Evolutionary conservation across 116 monocot species (phyloP).

Genomic region (Papilionanthe hybrid): DNA sequence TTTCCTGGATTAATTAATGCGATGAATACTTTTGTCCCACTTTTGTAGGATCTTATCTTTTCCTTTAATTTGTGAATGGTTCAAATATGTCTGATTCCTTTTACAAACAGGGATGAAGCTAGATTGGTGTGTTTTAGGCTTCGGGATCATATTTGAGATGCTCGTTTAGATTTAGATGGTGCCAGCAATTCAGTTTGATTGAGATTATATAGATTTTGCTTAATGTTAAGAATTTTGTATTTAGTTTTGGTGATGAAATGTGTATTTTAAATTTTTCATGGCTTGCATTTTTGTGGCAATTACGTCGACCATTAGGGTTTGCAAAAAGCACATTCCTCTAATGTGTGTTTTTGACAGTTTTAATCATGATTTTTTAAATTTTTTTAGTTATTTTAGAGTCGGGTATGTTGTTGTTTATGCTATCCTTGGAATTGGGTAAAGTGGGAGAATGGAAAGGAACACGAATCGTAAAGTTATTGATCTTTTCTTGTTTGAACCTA

Average conservation of each 20-base stretch:
- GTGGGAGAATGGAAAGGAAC: neutral
- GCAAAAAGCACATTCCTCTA: neutral
- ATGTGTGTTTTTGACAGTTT: too few relatives aligned
- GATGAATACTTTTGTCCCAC: neutral
- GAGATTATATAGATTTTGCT: too few relatives aligned
- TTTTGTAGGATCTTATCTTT: neutral
- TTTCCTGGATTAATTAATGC: neutral
- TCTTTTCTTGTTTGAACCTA: neutral
- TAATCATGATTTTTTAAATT: neutral
- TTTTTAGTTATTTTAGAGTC: too few relatives aligned
- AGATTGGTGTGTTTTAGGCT: neutral
- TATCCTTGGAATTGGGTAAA: neutral
- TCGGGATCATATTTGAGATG: neutral
- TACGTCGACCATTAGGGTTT: neutral
- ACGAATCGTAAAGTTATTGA: neutral
- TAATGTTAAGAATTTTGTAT: neutral
- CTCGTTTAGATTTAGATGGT: neutral
- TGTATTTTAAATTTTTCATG: too few relatives aligned
- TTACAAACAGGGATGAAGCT: neutral
- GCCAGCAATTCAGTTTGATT: neutral
- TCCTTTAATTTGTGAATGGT: neutral
- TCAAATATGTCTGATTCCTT: neutral
- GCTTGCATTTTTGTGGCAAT: neutral
- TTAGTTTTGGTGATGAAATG: neutral
- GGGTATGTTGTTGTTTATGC: neutral